phyloP scores from a whole-genome alignment of 768 basidiomycete species.

The Daedaleopsis nitida region DNA sequence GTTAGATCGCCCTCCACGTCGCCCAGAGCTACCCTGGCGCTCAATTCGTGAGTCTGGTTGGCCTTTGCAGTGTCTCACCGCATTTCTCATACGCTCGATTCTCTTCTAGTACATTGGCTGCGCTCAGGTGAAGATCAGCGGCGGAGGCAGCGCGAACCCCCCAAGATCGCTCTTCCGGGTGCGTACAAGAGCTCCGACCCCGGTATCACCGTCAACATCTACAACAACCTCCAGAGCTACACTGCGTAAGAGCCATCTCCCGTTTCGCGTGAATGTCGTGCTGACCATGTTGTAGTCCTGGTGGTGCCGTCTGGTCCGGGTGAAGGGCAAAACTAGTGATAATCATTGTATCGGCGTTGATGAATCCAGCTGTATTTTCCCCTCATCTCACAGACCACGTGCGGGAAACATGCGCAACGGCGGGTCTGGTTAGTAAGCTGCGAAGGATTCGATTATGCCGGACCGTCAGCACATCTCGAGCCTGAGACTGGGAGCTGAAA shows the following conservation, averaged over 20 bases:
- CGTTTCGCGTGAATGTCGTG: neutral
- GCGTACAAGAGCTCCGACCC: constrained; percentile 49
- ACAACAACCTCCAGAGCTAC: constrained; percentile 58
- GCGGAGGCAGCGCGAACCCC: constrained; percentile 49
- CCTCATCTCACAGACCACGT: neutral
- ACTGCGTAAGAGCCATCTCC: constrained; percentile 30
- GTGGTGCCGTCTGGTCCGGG: constrained; percentile 33
- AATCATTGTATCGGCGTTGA: neutral
- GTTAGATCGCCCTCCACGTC: constrained; percentile 40
- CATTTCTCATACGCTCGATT: neutral
- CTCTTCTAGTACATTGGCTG: constrained; percentile 45
- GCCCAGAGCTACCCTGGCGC: constrained; percentile 49
- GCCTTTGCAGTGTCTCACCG: neutral
- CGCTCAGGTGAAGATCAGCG: constrained; percentile 49
- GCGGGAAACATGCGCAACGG: neutral
- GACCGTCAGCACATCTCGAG: too few species aligned
- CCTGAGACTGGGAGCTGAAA: too few species aligned
- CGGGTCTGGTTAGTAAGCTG: too few species aligned
- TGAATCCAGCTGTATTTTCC: too few species aligned
- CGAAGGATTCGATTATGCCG: too few species aligned
- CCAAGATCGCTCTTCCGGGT: constrained; percentile 51
- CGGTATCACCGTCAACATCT: constrained; percentile 57
- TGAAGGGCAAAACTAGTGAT: constrained; percentile 3
- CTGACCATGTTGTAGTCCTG: constrained; percentile 22
- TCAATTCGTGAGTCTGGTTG: constrained; percentile 35